phyloP scores from a whole-genome alignment of 1,284 basidiomycete species.

The Tilletia horrida region DNA sequence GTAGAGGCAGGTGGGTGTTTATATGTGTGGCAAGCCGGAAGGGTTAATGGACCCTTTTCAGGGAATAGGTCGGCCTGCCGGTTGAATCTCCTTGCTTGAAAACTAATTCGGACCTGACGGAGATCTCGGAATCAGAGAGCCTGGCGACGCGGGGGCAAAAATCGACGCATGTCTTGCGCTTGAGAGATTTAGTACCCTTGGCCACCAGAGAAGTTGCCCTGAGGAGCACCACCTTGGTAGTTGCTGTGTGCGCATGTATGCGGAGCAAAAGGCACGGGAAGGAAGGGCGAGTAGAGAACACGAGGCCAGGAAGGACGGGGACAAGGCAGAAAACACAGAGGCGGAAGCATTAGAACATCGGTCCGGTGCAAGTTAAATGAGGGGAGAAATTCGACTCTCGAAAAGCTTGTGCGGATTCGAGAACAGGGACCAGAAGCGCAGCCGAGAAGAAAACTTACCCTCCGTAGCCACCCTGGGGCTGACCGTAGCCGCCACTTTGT shows the following conservation, averaged over 20 bases:
- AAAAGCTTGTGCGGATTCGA: neutral
- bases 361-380: too few relatives aligned
- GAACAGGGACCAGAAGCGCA: neutral
- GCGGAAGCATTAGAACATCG: neutral
- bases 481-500: conserved; percentile 31
- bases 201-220: neutral
- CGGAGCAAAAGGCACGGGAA: neutral
- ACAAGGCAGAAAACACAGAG: neutral
- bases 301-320: neutral
- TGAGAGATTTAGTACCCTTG: conserved; percentile 1
- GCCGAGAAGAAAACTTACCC: conserved; percentile 10
- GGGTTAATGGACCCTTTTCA: too few relatives aligned
- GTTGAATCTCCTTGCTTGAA: too few relatives aligned
- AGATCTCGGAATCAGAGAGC: too few relatives aligned
- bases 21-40: too few relatives aligned
- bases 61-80: too few relatives aligned
- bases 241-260: neutral
- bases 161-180: too few relatives aligned
- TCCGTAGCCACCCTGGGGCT: conserved; percentile 30
- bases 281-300: neutral
- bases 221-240: conserved; percentile 8
- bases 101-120: too few relatives aligned
- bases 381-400: too few relatives aligned
- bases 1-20: too few relatives aligned
- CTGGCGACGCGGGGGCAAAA: too few relatives aligned